Evolutionary conservation across 1,139 yeast species (phyloP), one percentile per base, ranked within the genome.

Genomic region (Diutina mesorugosa): DNA sequence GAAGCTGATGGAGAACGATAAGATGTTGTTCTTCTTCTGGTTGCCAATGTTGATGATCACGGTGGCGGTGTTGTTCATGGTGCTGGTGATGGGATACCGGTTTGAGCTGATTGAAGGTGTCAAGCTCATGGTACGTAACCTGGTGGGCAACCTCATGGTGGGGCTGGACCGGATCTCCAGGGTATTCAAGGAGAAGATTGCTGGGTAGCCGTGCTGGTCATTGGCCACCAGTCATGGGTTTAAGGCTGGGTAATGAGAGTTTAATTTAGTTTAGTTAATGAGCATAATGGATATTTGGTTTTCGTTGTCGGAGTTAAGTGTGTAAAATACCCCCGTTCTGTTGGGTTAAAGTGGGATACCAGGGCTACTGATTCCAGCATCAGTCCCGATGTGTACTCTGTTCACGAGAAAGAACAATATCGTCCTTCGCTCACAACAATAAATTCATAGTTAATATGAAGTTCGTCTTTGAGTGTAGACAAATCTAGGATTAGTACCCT

Each of bases 11-110:
- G 83, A 82, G 63, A 87, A 90, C 64, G 98, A 90, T 68, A 87
- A 84, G 64, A 87, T 90, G 90, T 74, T 90, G 63, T 72, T 90
- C 58, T 87, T 90, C 66, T 90, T 90, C 77, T 90, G 98, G 98
- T 70, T 87, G 59, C 95, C 95, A 4, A 74, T 84, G 45, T 73
- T 87, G 68, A 64, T 86, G 35, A 60, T 78, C 53, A 74, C 83
- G 18, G 62, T 82, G 2, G 77, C 85, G 1, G 69, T 81, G 55
- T 77, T 83, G 65, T 69, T 83, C 52, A 69, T 72, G 64, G 69
- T 84, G 35, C 71, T 78, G 58, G 74, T 77, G 45, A 74, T 83
- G 65, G 87, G 88, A 3, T 76, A 72, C 65, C 67, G 68, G 59
- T 68, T 76, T 57, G 73, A 72, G 59, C 59, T 67, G 56, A 70